Conservation (phyloP, 2,329 filamentous ascomycete genomes). For the Talaromyces amestolkiae region DNA sequence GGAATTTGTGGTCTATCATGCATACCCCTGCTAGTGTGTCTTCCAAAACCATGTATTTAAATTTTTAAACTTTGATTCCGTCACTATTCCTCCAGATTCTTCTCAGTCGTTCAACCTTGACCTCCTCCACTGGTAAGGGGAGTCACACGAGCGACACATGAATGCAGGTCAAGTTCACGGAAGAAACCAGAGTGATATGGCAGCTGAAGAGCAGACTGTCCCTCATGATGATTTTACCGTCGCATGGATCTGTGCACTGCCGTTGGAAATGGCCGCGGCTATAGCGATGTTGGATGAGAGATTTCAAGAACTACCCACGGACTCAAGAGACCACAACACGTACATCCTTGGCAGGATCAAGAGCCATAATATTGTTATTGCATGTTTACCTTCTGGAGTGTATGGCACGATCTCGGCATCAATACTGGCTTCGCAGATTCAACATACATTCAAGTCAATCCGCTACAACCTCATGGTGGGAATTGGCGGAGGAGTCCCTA, state of each 20-base stretch:
- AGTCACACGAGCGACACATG: no score
- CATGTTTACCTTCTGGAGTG: constrained; percentile 20
- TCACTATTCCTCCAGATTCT: no score
- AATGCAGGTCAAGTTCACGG: background rate
- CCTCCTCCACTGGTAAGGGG: no score
- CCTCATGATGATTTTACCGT: constrained; percentile 5
- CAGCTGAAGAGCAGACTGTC: background rate
- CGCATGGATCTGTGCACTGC: constrained; percentile 5
- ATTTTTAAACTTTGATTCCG: no score
- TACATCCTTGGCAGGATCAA: constrained; percentile 23
- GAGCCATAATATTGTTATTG: constrained; percentile 27
- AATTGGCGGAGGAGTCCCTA: constrained; percentile 28
- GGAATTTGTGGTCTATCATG: no score
- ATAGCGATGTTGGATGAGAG: constrained; percentile 24
- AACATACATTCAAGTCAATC: constrained; percentile 22
- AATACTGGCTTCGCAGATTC: constrained; percentile 22
- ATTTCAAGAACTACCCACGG: constrained; percentile 19
- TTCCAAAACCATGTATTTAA: no score
- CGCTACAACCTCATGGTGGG: constrained; percentile 28
- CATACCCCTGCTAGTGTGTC: no score
- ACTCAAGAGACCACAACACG: constrained; percentile 21
- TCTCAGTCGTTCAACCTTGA: no score
- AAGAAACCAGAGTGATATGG: background rate
- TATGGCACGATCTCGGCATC: constrained; percentile 24
- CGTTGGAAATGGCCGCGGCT: constrained; percentile 9